Base-by-base conservation (phyloP, 768 basidiomycete genomes). In the Exidia glandulosa region DNA sequence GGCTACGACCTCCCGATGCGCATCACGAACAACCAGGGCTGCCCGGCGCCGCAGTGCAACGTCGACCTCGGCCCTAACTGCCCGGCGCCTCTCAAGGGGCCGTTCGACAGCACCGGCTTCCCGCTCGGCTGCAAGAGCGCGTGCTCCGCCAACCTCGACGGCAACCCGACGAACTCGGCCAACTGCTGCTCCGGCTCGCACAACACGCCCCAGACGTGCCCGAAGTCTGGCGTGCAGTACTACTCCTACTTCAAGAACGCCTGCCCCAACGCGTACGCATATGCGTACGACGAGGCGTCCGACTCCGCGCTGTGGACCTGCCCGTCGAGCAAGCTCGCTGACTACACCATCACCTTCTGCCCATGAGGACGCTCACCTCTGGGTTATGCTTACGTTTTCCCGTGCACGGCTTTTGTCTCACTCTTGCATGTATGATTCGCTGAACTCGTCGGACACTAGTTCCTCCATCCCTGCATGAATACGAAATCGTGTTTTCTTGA, bases 131-230 rank as follows among this genome's bases (percentile, higher is more conserved):
- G 85, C 71, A 79, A 77, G 65, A 81, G 79, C 57, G 84, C 84
- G 32, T 86, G 84, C 64, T 60, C 67, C 29, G 75, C 76, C 1
- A 72, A 75, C 55, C 66, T 78, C 31, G 71, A 71, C 59, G 73
- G 73, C 3, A 69, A 76, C 58, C 66, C 71, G 30, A 3, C 73
- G 34, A 79, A 87, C 72, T 84, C 83, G 27, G 69, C 75, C 3
- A 84, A 86, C 66, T 87, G 86, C 70, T 88, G 86, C 73, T 78
- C 78, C 19, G 86, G 86, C 13, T 69, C 67, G 45, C 73, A 78
- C 70, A 71, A 69, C 69, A 83, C 80, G 3, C 69, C 82, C 1
- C 69, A 65, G 12, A 85, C 83, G 0, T 87, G 85, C 68, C 84
- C 83, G 13, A 63, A 73, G 14, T 79, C 79, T 3, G 74, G 74